A percentile compares a stretch with the other conserved stretches of the same genome.
Evolutionary conservation across 495 filamentous ascomycete species (phyloP).

Genomic region (Hypoxylon crocopeplum): DNA sequence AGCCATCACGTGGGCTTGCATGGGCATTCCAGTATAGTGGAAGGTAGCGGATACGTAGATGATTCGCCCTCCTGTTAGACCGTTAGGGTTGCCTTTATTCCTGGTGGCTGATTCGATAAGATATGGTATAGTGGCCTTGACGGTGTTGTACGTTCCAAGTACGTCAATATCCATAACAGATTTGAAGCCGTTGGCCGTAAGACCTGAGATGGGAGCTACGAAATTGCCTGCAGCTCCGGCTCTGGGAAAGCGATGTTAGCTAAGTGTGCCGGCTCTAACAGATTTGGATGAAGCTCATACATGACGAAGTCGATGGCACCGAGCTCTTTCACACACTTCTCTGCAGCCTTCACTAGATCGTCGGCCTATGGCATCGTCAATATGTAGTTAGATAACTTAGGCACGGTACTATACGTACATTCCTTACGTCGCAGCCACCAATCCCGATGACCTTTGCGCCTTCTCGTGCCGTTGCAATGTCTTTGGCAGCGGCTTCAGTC

Average conservation of each 20-base stretch:
- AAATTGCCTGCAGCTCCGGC: slow-evolving; percentile 98
- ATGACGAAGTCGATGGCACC: slow-evolving; percentile 94
- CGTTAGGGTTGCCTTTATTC: slow-evolving; percentile 54
- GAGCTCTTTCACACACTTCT: slow-evolving; percentile 78
- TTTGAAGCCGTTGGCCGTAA: slow-evolving; percentile 90
- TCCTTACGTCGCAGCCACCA: slow-evolving; percentile 82
- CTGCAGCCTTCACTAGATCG: slow-evolving; percentile 72
- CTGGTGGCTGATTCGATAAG: slow-evolving; percentile 74
- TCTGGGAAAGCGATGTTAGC: slow-evolving; percentile 51
- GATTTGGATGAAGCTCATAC: slow-evolving; percentile 54
- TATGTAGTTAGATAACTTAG: background rate
- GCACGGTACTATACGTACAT: slow-evolving; percentile 38
- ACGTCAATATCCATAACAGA: slow-evolving; percentile 96
- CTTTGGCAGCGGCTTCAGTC: slow-evolving; percentile 77
- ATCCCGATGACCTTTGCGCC: slow-evolving; percentile 87
- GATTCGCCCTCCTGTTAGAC: slow-evolving; percentile 78
- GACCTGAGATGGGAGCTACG: slow-evolving; percentile 81
- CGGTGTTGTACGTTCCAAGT: slow-evolving; percentile 89
- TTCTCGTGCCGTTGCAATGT: slow-evolving; percentile 77
- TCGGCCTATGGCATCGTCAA: slow-evolving; percentile 56
- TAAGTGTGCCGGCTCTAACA: background rate
- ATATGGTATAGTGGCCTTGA: slow-evolving; percentile 87
- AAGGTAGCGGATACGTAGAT: slow-evolving; percentile 88
- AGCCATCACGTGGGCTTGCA: slow-evolving; percentile 85
- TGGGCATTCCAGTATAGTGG: slow-evolving; percentile 82